Base-by-base conservation (phyloP, 768 basidiomycete species). In the Macrolepiota albuminosa region DNA sequence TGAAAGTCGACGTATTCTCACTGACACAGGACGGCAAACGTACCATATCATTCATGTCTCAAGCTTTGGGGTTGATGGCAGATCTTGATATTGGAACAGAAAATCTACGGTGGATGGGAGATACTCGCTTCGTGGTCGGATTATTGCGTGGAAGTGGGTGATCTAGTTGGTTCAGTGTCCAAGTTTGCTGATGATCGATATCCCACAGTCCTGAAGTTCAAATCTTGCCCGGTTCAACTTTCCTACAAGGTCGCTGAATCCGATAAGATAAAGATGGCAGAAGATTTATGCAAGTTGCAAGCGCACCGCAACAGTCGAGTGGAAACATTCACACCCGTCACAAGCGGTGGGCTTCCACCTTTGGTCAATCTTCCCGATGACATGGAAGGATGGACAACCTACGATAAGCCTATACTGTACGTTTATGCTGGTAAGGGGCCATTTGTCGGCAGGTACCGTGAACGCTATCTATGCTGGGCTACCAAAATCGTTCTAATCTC, bases 61-160 rank as follows among this genome's bases (percentile, higher is more conserved):
- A 93, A 73, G 81, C 87, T 3, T 68, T 91, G 24, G 93, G 93
- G 3, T 77, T 95, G 36, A 89, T 93, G 84, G 91, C 93, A 3
- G 91, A 95, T 62, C 60, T 93, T 43, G 93, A 94, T 72, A 73
- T 91, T 48, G 88, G 88, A 57, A 95, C 93, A 1, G 93, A 95
- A 61, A 75, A 91, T 65, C 72, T 95, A 45, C 83, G 92, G 9
- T 94, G 89, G 87, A 87, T 95, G 86, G 93, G 93, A 10, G 88
- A 88, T 66, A 75, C 80, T 13, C 86, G 93, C 9, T 95, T 95
- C 70, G 69, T 87, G 34, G 74, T 83, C 60, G 93, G 93, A 9
- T 84, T 84, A 67, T 68, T 95, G 3, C 78, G 83, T 53, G 90
- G 87, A 70, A 66, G 91, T 91, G 68, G 62, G 84, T 26, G 39